Conservation (phyloP, 306 rosid species). For the Trifolium pratense region DNA sequence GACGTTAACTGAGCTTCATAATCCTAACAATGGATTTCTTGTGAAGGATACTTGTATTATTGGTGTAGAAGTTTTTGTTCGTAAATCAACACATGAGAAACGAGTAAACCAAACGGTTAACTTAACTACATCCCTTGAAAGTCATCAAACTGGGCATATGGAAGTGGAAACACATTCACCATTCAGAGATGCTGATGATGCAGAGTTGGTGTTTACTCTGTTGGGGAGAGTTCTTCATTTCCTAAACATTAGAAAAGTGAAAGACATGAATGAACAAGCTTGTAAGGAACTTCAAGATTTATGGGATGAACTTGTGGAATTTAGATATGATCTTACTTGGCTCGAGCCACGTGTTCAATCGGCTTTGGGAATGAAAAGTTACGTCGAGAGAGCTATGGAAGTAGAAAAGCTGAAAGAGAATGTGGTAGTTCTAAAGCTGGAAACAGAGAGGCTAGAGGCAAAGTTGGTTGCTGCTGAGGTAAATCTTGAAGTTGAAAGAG, state of each 20-base stretch:
- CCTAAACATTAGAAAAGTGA: not conserved
- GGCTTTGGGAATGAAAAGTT: constrained; percentile 29
- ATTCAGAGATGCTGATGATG: too few relatives aligned
- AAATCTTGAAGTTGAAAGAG: constrained; percentile 20
- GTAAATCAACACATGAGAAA: not conserved
- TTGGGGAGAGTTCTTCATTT: constrained; percentile 35
- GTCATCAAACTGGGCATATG: not conserved
- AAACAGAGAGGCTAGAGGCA: constrained; percentile 17
- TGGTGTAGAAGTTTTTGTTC: not conserved
- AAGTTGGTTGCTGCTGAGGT: constrained; percentile 23
- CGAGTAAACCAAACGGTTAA: not conserved
- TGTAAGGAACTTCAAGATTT: constrained; percentile 27
- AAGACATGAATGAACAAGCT: not conserved
- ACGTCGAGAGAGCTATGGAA: constrained; percentile 30
- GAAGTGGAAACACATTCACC: too few relatives aligned
- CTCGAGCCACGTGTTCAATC: constrained; percentile 45
- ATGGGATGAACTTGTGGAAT: constrained; percentile 41
- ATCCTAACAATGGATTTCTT: not conserved
- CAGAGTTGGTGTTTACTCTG: too few relatives aligned
- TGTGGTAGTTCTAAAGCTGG: constrained; percentile 20
- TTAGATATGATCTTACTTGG: constrained; percentile 41
- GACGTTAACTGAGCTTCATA: too few relatives aligned
- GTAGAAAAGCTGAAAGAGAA: constrained; percentile 11
- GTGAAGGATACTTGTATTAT: not conserved
- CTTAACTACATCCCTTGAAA: not conserved